Conservation (phyloP, 495 filamentous ascomycete species). For the Penicillium parvum region DNA sequence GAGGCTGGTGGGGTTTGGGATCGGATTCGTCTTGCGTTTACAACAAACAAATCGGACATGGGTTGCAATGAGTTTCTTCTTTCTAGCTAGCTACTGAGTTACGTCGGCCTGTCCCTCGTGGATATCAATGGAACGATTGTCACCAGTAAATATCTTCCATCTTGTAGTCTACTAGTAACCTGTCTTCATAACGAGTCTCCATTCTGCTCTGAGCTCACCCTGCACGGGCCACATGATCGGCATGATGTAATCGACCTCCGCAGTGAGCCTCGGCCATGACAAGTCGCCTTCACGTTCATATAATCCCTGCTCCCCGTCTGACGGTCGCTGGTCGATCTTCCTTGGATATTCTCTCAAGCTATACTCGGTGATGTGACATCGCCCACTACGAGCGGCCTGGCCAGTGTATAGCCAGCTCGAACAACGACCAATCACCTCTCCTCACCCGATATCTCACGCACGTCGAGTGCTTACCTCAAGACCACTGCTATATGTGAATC, state of each 20-base stretch:
- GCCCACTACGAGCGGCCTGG: neutral
- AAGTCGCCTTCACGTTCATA: conserved; percentile 16
- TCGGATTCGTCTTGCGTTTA: neutral
- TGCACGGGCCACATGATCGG: conserved; percentile 23
- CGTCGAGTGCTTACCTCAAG: too few species aligned
- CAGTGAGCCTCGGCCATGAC: conserved; percentile 20
- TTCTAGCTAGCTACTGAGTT: conserved; percentile 4
- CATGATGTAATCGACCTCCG: conserved; percentile 28
- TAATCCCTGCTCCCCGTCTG: conserved; percentile 2
- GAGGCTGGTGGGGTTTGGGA: conserved; percentile 6
- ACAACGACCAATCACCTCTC: neutral
- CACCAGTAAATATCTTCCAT: neutral
- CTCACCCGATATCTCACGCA: too few species aligned
- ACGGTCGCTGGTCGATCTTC: neutral
- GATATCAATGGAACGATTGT: conserved; percentile 7
- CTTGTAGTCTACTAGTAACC: neutral
- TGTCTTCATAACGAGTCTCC: neutral
- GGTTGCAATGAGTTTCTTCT: neutral
- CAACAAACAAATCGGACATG: conserved; percentile 3
- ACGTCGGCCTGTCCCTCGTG: neutral
- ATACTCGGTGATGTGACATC: neutral
- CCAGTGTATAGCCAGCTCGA: neutral
- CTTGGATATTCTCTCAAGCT: neutral
- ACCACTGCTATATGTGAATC: too few species aligned
- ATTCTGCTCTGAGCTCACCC: neutral